These are phyloP conservation scores for Gnomoniopsis sp. DNA, from an alignment of 2,329 filamentous ascomycete genomes.

Conservation along the genomic window DNA sequence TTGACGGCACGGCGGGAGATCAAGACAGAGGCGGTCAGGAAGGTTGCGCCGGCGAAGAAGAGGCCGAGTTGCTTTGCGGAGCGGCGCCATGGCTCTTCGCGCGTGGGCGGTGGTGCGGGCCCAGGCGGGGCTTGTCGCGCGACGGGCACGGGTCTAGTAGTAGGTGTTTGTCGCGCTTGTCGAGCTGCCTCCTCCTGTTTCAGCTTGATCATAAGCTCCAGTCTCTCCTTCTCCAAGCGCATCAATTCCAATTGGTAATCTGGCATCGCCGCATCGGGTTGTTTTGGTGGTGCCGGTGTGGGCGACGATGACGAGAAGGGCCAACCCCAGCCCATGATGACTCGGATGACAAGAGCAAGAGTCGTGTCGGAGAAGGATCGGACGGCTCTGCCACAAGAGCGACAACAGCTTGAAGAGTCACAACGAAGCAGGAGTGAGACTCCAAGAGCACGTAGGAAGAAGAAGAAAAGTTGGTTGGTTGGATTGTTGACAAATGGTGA, in stretches of 20 bases:
- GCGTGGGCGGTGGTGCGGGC: slow-evolving; percentile 18
- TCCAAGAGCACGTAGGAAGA: not conserved
- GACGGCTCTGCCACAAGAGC: not conserved
- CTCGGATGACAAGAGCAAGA: not conserved
- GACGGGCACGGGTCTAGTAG: not conserved
- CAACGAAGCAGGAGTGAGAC: too few species aligned
- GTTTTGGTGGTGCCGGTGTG: not conserved
- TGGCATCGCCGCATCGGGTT: not conserved
- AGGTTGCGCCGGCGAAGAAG: slow-evolving; percentile 71
- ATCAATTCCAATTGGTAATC: slow-evolving; percentile 3
- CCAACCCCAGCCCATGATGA: slow-evolving; percentile 8
- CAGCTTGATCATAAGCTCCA: not conserved
- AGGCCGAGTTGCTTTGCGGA: slow-evolving; percentile 63
- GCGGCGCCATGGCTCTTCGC: slow-evolving; percentile 32
- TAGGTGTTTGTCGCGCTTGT: not conserved
- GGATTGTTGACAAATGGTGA: not conserved
- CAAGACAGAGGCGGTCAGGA: slow-evolving; percentile 68
- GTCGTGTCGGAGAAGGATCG: not conserved
- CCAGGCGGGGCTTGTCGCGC: not conserved
- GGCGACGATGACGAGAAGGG: not conserved
- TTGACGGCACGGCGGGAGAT: slow-evolving; percentile 69
- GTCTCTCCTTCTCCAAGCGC: slow-evolving; percentile 5
- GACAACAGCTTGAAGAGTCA: not conserved
- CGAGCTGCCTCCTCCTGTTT: not conserved
- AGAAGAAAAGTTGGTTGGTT: not conserved